Percentiles rank a stretch among this genome's conserved stretches.
These are phyloP conservation scores for Tuber microsphaerosporum DNA, from an alignment of 495 filamentous ascomycete genomes.

Conservation along the genomic window DNA sequence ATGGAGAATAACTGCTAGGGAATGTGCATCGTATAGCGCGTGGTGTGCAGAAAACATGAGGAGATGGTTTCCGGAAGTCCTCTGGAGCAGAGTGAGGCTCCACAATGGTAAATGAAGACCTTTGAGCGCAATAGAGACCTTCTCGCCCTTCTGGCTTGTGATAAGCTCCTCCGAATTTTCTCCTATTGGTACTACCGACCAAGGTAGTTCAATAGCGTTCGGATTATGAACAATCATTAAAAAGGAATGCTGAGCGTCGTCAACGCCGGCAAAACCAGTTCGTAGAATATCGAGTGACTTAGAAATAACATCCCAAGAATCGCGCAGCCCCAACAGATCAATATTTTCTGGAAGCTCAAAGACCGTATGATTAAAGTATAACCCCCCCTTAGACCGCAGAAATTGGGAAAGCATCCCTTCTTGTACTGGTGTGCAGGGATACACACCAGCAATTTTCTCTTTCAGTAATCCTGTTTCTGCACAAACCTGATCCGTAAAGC, in stretches of 20 bases:
- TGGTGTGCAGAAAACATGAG: conserved; percentile 59
- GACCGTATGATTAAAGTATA: conserved; percentile 58
- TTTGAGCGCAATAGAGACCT: conserved; percentile 29
- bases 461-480: conserved; percentile 20
- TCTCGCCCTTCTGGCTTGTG: conserved; percentile 25
- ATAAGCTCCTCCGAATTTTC: conserved; percentile 7
- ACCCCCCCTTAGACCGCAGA: conserved; percentile 48
- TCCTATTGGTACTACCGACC: conserved; percentile 39
- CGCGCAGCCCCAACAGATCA: conserved; percentile 45
- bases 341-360: conserved; percentile 45
- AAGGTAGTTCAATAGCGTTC: conserved; percentile 44
- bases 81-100: conserved; percentile 45
- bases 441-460: conserved; percentile 40
- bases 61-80: conserved; percentile 16
- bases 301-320: conserved; percentile 55
- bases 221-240: conserved; percentile 57
- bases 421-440: conserved; percentile 61
- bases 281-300: conserved; percentile 59
- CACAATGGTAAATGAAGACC: conserved; percentile 48
- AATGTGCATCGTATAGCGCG: conserved; percentile 71
- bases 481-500: conserved; percentile 16
- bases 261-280: conserved; percentile 59
- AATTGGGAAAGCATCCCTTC: conserved; percentile 58
- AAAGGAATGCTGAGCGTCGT: conserved; percentile 54
- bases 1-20: conserved; percentile 52